These are phyloP conservation scores for bread wheat (Triticum aestivum) DNA, from an alignment of 176 grass and related monocot genomes.

Conservation along the genomic window IWGSC_CS_RefSeq_v2.1 NC_057808.1:451694641-451695140, in stretches of 20 bases:
- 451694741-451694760: conserved; percentile 25
- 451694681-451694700: not conserved
- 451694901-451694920: not conserved
- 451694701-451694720: conserved; percentile 21
- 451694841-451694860: not conserved
- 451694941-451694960: no score
- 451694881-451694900: not conserved
- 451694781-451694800: conserved; percentile 8
- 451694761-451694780: conserved; percentile 24
- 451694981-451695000: no score
- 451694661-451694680: not conserved
- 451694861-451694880: not conserved
- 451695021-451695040: not conserved
- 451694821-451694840: not conserved
- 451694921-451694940: no score
- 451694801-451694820: conserved; percentile 8
- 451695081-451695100: no score
- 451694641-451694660: not conserved
- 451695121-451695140: no score
- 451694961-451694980: no score
- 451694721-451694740: conserved; percentile 23
- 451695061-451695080: no score
- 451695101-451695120: no score
- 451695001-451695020: no score
- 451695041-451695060: no score